Evolutionary conservation across 352 stramenopile species (phyloP).

Genomic region (Saprolegnia diclina): DNA sequence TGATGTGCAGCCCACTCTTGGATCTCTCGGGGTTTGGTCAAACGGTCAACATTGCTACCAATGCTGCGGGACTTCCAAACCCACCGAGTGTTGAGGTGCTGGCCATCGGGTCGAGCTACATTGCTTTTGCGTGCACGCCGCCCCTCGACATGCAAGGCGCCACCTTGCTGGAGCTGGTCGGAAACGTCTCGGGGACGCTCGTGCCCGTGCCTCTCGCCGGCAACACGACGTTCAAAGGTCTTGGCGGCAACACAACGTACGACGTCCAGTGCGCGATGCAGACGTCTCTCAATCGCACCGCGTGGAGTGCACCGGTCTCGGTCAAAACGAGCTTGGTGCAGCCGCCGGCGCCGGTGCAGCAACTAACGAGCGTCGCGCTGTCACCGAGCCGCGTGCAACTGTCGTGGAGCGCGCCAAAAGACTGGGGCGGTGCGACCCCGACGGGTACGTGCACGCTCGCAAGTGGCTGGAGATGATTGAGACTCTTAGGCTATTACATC

Average conservation of each 20-base stretch:
- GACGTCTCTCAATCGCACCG: neutral
- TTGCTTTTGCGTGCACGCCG: neutral
- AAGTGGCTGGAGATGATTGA: neutral
- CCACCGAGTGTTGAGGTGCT: neutral
- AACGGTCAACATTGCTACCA: neutral
- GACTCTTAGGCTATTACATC: constrained; percentile 1
- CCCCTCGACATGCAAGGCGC: constrained; percentile 14
- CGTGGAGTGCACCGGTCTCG: neutral
- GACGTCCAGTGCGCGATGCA: constrained; percentile 1
- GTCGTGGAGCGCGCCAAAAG: neutral
- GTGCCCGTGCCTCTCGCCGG: neutral
- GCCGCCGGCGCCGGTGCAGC: neutral
- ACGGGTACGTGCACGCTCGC: neutral
- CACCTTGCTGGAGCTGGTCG: neutral
- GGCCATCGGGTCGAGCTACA: neutral
- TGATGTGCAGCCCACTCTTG: neutral
- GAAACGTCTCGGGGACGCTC: neutral
- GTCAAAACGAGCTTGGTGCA: neutral
- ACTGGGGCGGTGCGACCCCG: neutral
- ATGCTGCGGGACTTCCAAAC: neutral
- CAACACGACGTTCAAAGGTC: neutral
- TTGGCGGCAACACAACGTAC: neutral
- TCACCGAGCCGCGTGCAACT: neutral
- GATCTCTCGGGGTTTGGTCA: neutral
- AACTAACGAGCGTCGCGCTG: neutral